These are phyloP conservation scores for Paratrypanosoma confusum DNA, from an alignment of 208 protist species.

Conservation along the genomic window DNA sequence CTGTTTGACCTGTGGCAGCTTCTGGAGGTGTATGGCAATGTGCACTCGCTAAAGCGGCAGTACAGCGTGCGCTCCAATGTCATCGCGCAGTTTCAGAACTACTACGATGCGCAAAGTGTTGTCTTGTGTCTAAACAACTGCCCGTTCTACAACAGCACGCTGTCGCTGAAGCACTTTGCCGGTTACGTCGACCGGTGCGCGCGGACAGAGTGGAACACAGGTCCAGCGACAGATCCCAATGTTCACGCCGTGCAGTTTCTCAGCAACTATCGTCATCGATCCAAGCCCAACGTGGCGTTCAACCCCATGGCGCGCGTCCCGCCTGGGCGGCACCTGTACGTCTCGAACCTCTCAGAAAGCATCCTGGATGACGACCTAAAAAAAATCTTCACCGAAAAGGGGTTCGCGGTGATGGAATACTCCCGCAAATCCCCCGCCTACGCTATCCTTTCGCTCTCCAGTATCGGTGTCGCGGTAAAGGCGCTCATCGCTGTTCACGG, in stretches of 20 bases:
- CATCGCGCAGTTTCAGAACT: conserved; percentile 70
- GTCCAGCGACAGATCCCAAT: conserved; percentile 54
- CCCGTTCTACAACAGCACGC: conserved; percentile 43
- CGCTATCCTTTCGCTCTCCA: conserved; percentile 48
- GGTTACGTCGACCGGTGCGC: conserved; percentile 56
- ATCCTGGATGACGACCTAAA: conserved; percentile 61
- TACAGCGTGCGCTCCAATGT: conserved; percentile 62
- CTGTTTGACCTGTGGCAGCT: conserved; percentile 79
- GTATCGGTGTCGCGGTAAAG: conserved; percentile 48
- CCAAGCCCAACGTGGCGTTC: conserved; percentile 46
- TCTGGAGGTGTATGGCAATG: conserved; percentile 84
- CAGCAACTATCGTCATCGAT: conserved; percentile 68
- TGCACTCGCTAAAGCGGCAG: conserved; percentile 71
- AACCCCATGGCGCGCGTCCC: conserved; percentile 58
- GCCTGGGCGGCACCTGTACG: conserved; percentile 62
- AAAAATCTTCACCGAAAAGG: conserved; percentile 25
- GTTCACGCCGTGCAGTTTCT: conserved; percentile 52
- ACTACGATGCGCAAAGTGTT: conserved; percentile 43
- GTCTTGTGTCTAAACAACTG: conserved; percentile 65
- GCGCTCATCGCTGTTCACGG: conserved; percentile 66
- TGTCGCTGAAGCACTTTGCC: conserved; percentile 58
- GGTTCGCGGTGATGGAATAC: conserved; percentile 23
- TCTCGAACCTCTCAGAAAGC: conserved; percentile 57
- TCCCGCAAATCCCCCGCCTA: conserved; percentile 48
- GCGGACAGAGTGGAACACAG: conserved; percentile 61